phyloP scores from a whole-genome alignment of 441 rosid species.

The Corymbia citriodora region DNA sequence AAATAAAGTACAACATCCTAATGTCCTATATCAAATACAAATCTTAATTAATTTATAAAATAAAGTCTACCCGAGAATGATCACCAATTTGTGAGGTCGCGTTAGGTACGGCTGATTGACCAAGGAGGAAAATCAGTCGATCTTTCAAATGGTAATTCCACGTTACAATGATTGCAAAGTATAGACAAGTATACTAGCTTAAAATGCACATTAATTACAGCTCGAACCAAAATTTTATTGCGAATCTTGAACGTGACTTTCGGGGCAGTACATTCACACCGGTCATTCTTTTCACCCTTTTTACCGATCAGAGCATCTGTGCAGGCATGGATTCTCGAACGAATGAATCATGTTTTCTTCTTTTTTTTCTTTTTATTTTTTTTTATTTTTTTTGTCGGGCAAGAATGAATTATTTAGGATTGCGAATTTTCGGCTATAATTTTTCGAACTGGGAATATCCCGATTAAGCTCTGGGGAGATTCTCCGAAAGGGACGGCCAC shows the following conservation, averaged over 20 bases:
- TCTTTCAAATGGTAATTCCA: background rate
- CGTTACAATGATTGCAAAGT: background rate
- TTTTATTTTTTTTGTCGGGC: background rate
- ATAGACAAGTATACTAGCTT: background rate
- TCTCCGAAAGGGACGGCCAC: background rate
- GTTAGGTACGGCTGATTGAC: background rate
- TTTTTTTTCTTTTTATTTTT: background rate
- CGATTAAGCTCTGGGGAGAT: background rate
- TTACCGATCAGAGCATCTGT: background rate
- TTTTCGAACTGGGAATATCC: background rate
- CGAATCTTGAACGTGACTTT: too few relatives aligned
- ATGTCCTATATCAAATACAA: background rate
- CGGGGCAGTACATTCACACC: too few relatives aligned
- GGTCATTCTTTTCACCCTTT: background rate
- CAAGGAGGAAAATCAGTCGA: background rate
- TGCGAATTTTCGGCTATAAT: background rate
- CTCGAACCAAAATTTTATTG: too few relatives aligned
- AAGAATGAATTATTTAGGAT: background rate
- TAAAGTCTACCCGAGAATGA: background rate
- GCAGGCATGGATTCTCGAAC: background rate
- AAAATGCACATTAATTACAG: too few relatives aligned
- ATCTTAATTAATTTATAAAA: rapidly evolving
- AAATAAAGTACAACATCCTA: background rate
- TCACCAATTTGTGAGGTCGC: background rate
- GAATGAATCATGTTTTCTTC: background rate